Base-by-base conservation (phyloP, 495 filamentous ascomycete genomes). In the Immersiella caudata region DNA sequence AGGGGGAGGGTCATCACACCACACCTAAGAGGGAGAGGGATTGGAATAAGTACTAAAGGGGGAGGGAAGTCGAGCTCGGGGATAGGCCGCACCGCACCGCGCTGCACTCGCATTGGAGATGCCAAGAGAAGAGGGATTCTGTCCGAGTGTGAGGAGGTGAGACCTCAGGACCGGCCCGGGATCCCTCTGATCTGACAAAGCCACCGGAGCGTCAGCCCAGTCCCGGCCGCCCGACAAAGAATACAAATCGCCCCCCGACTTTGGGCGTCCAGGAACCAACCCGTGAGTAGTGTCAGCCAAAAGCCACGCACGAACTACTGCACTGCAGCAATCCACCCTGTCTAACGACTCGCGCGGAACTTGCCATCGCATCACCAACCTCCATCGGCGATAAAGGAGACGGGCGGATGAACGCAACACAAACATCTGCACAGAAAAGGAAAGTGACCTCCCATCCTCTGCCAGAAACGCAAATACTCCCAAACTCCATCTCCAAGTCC, bases 401-500 rank as follows among this genome's bases (percentile, higher is more conserved):
- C n/a, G n/a, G n/a, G n/a, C n/a, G n/a, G 9, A 14, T 46, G 16
- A 18, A 46, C 4, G 8, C 29, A 46, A 46, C 4, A 33, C 29
- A 46, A 46, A 46, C 40, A 46, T 5, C 14, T 6, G 54, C 20
- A 22, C 8, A 21, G 21, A 26, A 26, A 62, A 9, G 27, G 14
- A 46, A 18, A 18, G 14, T 14, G 40, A 46, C 40, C 11, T 12
- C 11, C 40, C 40, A 46, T 46, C 40, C 40, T 46, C 40, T 12
- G 16, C 40, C 40, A 46, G 40, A 46, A 18, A 14, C 11, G 5
- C 59, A 27, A 27, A 9, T 25, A 46, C 9, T 46, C 40, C 40
- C 40, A 46, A 14, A 46, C 40, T 12, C 40, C 40, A 46, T 14
- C 6, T 46, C 24, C 40, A 29, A 20, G 69, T 75, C 54, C 6